phyloP scores from a whole-genome alignment of 805 yeast species.

The Spathaspora hagerdaliae region DNA sequence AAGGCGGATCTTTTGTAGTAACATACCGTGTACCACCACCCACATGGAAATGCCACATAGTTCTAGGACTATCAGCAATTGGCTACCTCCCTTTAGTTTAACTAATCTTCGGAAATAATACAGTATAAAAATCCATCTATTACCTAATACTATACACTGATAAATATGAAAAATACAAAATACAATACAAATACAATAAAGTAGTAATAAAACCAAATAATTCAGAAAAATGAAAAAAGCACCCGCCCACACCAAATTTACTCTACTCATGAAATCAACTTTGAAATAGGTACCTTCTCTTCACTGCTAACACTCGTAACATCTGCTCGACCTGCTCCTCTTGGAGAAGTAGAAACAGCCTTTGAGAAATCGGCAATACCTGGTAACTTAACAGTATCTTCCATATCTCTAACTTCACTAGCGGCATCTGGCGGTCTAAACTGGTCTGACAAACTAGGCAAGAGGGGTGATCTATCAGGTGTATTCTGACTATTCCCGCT shows the following conservation, averaged over 20 bases:
- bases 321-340: not conserved
- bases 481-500: not conserved
- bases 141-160: not conserved
- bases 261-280: slow-evolving; percentile 4
- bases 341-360: not conserved
- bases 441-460: slow-evolving; percentile 6
- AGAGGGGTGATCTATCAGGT: slow-evolving; percentile 8
- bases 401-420: not conserved
- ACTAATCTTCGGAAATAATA: too few species aligned
- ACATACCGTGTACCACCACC: too few species aligned
- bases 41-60: too few species aligned
- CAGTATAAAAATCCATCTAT: too few species aligned
- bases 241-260: not conserved
- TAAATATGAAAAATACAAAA: not conserved
- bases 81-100: not conserved
- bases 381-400: slow-evolving; percentile 5
- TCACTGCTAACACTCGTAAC: not conserved
- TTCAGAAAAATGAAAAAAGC: not conserved
- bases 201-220: too few species aligned
- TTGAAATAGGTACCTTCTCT: slow-evolving; percentile 8
- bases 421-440: not conserved
- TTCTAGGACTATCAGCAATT: not conserved
- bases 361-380: slow-evolving; percentile 3
- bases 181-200: too few species aligned
- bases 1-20: not conserved